These are phyloP conservation scores for Neurospora sp. DNA, from an alignment of 2,329 filamentous ascomycete genomes.

Conservation along the genomic window DNA sequence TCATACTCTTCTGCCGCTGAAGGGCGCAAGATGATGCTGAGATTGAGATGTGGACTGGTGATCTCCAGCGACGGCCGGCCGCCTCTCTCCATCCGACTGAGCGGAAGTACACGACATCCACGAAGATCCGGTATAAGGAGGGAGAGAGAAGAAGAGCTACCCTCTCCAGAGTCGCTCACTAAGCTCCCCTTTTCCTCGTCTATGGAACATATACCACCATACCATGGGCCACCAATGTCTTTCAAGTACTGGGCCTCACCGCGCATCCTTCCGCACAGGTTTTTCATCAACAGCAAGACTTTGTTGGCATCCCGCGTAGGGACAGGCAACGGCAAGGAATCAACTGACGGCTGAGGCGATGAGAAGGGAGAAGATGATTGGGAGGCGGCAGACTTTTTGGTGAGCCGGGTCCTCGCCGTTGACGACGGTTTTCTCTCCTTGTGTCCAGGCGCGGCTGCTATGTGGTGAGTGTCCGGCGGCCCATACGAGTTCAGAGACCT, in stretches of 20 bases:
- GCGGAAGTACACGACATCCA: constrained; percentile 58
- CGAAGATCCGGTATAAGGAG: constrained; percentile 64
- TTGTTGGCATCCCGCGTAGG: constrained; percentile 61
- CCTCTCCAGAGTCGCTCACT: constrained; percentile 64
- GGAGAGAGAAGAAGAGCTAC: constrained; percentile 53
- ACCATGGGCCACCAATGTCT: constrained; percentile 54
- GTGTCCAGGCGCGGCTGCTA: constrained; percentile 21
- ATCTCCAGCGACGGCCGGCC: constrained; percentile 44
- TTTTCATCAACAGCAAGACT: constrained; percentile 67
- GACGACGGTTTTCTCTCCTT: constrained; percentile 39
- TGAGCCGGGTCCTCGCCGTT: constrained; percentile 34
- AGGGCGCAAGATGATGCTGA: constrained; percentile 58
- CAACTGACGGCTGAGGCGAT: constrained; percentile 45
- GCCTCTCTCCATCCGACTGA: constrained; percentile 14
- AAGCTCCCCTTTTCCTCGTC: constrained; percentile 66
- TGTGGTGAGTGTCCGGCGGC: constrained; percentile 26
- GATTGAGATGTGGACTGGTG: constrained; percentile 40
- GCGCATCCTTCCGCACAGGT: constrained; percentile 68
- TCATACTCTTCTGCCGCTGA: constrained; percentile 58
- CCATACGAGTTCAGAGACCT: constrained; percentile 26
- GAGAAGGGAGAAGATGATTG: constrained; percentile 50
- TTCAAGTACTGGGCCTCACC: constrained; percentile 66
- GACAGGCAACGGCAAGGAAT: constrained; percentile 50
- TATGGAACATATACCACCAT: constrained; percentile 64
- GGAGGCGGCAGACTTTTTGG: constrained; percentile 42